Base-by-base conservation (phyloP, 176 grass and related monocot species). In the Aechmea fasciata region DNA sequence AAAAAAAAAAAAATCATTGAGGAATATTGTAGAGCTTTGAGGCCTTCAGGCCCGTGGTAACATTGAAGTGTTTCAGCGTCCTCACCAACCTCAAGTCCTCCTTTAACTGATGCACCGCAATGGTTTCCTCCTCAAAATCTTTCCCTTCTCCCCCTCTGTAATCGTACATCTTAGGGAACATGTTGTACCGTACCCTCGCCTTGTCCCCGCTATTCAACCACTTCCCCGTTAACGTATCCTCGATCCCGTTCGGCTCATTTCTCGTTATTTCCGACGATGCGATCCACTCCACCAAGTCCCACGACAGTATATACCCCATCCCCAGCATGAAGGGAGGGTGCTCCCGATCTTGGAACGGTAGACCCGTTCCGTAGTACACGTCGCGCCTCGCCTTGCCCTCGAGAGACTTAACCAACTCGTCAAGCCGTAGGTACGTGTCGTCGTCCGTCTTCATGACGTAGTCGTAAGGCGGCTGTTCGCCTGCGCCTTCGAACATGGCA, bases 271-370 rank as follows among this genome's bases (percentile, higher is more conserved):
- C 85, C 62, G 88, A 86, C 41, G 11, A 14, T 65, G 86, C 29
- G 50, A 96, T 91, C 92, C 88, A 96, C 72, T 87, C 33, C 25
- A 91, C 85, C 69, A 96, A 75, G 72, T 96, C 92, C 88, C 92
- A 96, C 1, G 92, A 96, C 8, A 96, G 66, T 10, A 82, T 19
- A 79, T 96, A 91, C 2, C 83, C 88, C 88, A 96, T 89, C 26
- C 92, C 92, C 47, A 88, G 80, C 92, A 91, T 91, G 78, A 84
- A 96, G 73, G 68, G 69, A 25, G 82, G 84, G 29, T 49, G 82
- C 52, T 23, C 7, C 8, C 61, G 48, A 47, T 88, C 50, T 10
- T 72, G 20, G 75, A 91, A 81, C 14, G 92, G 85, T 0, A 91
- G 74, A 11, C 78, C 83, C 7, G 79, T 66, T 12, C 88, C 88